phyloP scores from a whole-genome alignment of 495 filamentous ascomycete genomes.

The Penicillium cataractarum region DNA sequence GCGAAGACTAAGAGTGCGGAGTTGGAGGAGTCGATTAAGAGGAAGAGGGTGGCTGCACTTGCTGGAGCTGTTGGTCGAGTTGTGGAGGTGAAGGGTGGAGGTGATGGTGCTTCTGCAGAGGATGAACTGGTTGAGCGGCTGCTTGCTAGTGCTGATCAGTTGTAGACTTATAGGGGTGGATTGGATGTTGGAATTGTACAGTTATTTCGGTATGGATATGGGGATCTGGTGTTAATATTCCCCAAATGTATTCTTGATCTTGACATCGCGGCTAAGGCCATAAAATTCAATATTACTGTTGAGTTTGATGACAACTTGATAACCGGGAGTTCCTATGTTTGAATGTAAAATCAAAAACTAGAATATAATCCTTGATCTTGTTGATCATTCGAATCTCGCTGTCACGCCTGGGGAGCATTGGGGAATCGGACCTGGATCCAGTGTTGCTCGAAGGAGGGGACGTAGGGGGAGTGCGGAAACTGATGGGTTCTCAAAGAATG shows the following conservation, averaged over 20 bases:
- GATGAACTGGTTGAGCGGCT: constrained; percentile 41
- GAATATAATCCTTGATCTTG: not conserved
- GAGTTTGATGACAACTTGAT: not conserved
- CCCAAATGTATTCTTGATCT: not conserved
- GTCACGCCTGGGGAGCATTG: too few species aligned
- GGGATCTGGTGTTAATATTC: not conserved
- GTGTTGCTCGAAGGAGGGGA: too few species aligned
- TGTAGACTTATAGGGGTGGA: constrained; percentile 25
- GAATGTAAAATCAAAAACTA: too few species aligned
- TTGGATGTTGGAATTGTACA: not conserved
- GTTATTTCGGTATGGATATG: constrained; percentile 1
- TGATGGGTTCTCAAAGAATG: too few species aligned
- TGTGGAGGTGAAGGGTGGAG: constrained; percentile 34
- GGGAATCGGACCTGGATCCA: too few species aligned
- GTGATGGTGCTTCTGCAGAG: constrained; percentile 9
- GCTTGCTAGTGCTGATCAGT: constrained; percentile 41
- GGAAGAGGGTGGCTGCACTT: constrained; percentile 55
- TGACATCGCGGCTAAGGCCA: not conserved
- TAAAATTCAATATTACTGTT: too few species aligned
- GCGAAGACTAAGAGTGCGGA: constrained; percentile 78
- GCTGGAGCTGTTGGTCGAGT: constrained; percentile 42
- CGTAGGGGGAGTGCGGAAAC: too few species aligned
- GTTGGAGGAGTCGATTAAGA: constrained; percentile 73
- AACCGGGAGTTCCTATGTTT: not conserved
- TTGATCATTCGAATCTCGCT: not conserved